Evolutionary conservation across 768 basidiomycete genomes (phyloP), one percentile per base, ranked within the genome.

Genomic region (Vararia minispora): DNA sequence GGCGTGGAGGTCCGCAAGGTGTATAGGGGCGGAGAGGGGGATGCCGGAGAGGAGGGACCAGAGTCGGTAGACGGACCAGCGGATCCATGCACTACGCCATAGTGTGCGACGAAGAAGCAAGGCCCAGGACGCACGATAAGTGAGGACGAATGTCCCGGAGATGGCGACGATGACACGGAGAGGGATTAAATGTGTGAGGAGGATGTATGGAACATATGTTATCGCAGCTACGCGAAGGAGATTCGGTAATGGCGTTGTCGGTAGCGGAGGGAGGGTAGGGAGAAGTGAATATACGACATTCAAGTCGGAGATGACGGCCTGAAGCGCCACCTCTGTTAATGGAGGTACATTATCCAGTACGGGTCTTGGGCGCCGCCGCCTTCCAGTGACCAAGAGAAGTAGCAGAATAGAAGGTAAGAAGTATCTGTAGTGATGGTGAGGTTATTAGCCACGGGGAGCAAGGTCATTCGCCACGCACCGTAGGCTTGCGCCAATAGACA

Each of bases 61-160:
- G 33, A 64, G 1, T 43, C 62, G 58, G 53, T 79, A 84, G 37
- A 66, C 45, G 23, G 64, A 51, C 74, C 79, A 77, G 49, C 84
- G 73, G 52, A 80, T 54, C 62, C 79, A 74, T 17, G 81, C 76
- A 50, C 75, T 79, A 35, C 74, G 66, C 58, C 71, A 68, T 48
- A 90, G 59, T 8, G 66, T 64, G 4, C 64, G 56, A 39, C 73
- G 69, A 40, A 78, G 61, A 40, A 73, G 60, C 35, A 53, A 55
- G 0, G 69, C 74, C 74, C 80, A 87, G 10, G 78, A 78, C 0
- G 86, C 79, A 36, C 74, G 72, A 60, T 73, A 74, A 13, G 69
- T 67, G 36, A 87, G 57, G 7, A 78, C 2, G 39, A 75, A 23
- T 6, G 79, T 72, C 22, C 85, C 82, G 1, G 56, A 37, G 42